Evolutionary conservation across 768 basidiomycete genomes (phyloP).

Genomic region (Baorangia bicolor): DNA sequence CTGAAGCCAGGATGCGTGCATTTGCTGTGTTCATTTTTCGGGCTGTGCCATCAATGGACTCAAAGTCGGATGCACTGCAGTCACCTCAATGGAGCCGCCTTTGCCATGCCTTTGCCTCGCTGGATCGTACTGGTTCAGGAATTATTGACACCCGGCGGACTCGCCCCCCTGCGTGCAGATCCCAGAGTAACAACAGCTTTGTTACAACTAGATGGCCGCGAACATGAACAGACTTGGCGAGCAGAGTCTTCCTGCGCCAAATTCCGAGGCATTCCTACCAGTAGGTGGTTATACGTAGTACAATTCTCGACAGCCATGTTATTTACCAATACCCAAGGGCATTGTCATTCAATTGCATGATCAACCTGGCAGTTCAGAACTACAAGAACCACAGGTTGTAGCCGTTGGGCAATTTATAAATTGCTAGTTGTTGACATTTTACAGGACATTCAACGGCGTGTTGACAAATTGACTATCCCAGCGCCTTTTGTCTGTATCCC

Average conservation of each 20-base stretch:
- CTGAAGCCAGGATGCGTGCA: not conserved
- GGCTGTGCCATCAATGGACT: no score
- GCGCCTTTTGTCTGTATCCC: not conserved
- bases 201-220: not conserved
- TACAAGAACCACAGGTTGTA: conserved; percentile 3
- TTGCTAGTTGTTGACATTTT: not conserved
- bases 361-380: not conserved
- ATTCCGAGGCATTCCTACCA: not conserved
- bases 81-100: not conserved
- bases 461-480: conserved; percentile 15
- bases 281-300: conserved; percentile 3
- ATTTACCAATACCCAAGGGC: conserved; percentile 11
- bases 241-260: not conserved
- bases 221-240: not conserved
- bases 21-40: not conserved
- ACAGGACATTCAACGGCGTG: conserved; percentile 12
- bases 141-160: not conserved
- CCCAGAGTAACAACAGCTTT: not conserved
- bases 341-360: not conserved
- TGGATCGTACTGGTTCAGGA: not conserved
- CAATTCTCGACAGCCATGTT: not conserved
- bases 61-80: no score
- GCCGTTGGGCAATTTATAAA: not conserved
- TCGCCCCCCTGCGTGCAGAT: not conserved
- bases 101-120: conserved; percentile 1